These are phyloP conservation scores for Tetratostichococcus sp. DNA, from an alignment of 139 green algal species.

Conservation along the genomic window DNA sequence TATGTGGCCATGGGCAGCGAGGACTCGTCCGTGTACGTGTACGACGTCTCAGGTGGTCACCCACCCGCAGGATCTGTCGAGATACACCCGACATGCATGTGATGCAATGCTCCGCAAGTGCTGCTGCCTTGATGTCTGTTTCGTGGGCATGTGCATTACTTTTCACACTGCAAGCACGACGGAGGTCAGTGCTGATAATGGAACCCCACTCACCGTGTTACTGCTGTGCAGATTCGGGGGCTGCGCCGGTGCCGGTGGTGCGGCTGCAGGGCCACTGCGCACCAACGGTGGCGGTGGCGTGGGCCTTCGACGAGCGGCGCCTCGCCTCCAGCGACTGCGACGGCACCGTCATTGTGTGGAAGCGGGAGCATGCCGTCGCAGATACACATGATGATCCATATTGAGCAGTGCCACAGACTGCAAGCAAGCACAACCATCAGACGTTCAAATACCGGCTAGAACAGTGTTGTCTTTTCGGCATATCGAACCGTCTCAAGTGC, in stretches of 20 bases:
- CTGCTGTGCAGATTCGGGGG: neutral
- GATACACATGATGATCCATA: neutral
- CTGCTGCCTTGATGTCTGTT: too few species aligned
- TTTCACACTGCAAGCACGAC: too few species aligned
- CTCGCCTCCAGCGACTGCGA: slow-evolving; percentile 26
- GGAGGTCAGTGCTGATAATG: too few species aligned
- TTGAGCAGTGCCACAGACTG: too few species aligned
- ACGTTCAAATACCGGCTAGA: too few species aligned
- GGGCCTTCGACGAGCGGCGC: slow-evolving; percentile 25
- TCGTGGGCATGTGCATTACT: too few species aligned
- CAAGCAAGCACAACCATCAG: too few species aligned
- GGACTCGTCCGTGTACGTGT: slow-evolving; percentile 32
- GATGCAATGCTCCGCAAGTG: too few species aligned
- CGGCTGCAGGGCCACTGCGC: slow-evolving; percentile 23
- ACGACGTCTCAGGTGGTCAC: slow-evolving; percentile 16
- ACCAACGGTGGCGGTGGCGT: slow-evolving; percentile 24
- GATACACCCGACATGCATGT: too few species aligned
- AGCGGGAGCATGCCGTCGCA: neutral
- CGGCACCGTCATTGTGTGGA: slow-evolving; percentile 31
- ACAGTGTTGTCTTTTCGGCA: too few species aligned
- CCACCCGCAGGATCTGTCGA: too few species aligned
- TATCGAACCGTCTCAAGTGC: too few species aligned
- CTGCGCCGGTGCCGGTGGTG: neutral
- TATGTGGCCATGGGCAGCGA: slow-evolving; percentile 31
- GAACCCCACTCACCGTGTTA: neutral